phyloP scores from a whole-genome alignment of 805 yeast species.

The Kodamaea fukazawae region DNA sequence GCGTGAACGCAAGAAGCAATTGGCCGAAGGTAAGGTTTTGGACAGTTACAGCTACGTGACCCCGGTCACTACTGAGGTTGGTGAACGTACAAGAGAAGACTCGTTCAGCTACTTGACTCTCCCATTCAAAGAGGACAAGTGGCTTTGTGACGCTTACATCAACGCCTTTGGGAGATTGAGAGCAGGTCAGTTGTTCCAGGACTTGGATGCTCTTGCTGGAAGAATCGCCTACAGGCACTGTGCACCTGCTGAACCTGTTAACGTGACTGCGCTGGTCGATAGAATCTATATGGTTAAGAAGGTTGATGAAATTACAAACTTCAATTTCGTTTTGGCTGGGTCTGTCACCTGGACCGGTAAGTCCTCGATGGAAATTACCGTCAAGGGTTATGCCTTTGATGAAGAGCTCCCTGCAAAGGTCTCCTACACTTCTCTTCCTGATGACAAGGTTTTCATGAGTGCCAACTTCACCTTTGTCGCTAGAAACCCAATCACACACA shows the following conservation, averaged over 20 bases:
- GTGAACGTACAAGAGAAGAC: constrained; percentile 73
- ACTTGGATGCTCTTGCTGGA: constrained; percentile 90
- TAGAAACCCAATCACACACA: constrained; percentile 89
- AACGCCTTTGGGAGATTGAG: constrained; percentile 89
- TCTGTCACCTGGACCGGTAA: constrained; percentile 92
- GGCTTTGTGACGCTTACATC: constrained; percentile 82
- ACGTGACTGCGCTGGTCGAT: constrained; percentile 94
- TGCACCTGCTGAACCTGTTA: constrained; percentile 92
- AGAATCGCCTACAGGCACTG: constrained; percentile 90
- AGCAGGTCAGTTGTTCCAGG: constrained; percentile 92
- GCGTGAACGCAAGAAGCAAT: constrained; percentile 65
- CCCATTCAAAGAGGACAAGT: constrained; percentile 81
- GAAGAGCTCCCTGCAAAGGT: constrained; percentile 51
- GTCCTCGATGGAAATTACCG: constrained; percentile 92
- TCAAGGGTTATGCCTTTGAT: constrained; percentile 78
- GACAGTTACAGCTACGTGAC: constrained; percentile 70
- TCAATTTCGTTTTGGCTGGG: constrained; percentile 84
- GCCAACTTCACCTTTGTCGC: constrained; percentile 97
- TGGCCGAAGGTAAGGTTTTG: constrained; percentile 68
- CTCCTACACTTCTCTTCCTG: constrained; percentile 55
- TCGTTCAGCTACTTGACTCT: constrained; percentile 67
- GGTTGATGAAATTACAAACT: constrained; percentile 71
- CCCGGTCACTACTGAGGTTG: constrained; percentile 67
- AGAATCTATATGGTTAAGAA: constrained; percentile 83
- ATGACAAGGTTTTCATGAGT: constrained; percentile 70